phyloP scores from a whole-genome alignment of 345 rosid species.

The Camelina hispida region DNA sequence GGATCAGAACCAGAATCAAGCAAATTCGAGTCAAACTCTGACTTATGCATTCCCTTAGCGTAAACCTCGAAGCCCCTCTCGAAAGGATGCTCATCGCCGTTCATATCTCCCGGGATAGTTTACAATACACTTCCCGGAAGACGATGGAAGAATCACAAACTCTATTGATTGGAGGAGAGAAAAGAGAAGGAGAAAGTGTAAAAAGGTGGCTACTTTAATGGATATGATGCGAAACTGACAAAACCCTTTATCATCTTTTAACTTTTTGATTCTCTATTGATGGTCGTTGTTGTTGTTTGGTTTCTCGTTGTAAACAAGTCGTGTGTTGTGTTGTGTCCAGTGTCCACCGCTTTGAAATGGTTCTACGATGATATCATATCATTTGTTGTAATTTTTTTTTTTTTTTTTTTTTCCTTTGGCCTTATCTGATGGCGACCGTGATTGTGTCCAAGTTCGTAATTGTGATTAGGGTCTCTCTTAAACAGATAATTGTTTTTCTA shows the following conservation, averaged over 20 bases:
- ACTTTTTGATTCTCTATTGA: conserved; percentile 18
- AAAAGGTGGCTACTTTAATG: conserved; percentile 32
- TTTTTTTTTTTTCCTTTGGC: conserved; percentile 7
- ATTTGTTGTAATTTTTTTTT: background rate
- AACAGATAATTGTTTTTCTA: conserved; percentile 4
- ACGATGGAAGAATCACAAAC: conserved; percentile 37
- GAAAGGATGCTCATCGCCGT: conserved; percentile 46
- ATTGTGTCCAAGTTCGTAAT: conserved; percentile 41
- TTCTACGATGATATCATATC: conserved; percentile 17
- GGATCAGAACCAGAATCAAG: conserved; percentile 61
- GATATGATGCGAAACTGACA: conserved; percentile 9
- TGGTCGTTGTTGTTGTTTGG: conserved; percentile 27
- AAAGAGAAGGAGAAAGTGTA: conserved; percentile 9
- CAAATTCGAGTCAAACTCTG: conserved; percentile 45
- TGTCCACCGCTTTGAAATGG: conserved; percentile 45
- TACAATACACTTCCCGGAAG: background rate
- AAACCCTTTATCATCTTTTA: background rate
- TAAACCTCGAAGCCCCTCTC: conserved; percentile 81
- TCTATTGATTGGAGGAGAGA: conserved; percentile 24
- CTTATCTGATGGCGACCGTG: conserved; percentile 29
- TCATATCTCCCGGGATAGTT: conserved; percentile 12
- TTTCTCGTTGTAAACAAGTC: conserved; percentile 24
- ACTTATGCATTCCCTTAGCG: conserved; percentile 54
- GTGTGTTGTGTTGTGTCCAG: conserved; percentile 26
- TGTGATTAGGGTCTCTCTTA: conserved; percentile 34